Base-by-base conservation (phyloP, 176 grass and related monocot species). In the Triticum turgidum region DNA sequence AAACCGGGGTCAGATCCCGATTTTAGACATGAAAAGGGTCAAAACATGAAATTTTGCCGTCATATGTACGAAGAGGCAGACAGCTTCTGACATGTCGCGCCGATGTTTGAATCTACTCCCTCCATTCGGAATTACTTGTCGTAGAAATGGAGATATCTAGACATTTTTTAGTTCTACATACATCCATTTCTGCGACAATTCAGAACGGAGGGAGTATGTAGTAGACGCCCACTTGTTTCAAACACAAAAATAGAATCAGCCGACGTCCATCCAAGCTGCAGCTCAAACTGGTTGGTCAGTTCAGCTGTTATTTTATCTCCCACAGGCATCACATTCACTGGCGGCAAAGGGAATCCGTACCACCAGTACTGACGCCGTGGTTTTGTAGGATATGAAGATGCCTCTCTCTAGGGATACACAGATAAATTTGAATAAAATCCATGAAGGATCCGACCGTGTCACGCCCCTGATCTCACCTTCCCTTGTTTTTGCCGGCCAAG, bases 371-470 rank as follows among this genome's bases (percentile, higher is more conserved):
- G 2, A 4, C 58, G 27, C 11, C 21, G 72, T 71, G 29, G 35
- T 86, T 84, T 86, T 47, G 3, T 44, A 41, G 7, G 35, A 42
- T 42, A 64, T 30, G 11, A 21, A 18, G 61, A 61, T 35, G 51
- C 66, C 45, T 79, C 85, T 38, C 45, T 79, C 85, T 38, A 9
- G 81, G 85, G 37, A 41, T 7, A 15, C 21, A 37, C 25, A 25
- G 30, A 63, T 0, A 29, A 70, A 76, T 42, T 84, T 4, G 29
- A 63, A 81, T 63, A 38, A 88, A 85, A 84, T 80, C 77, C 77
- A 70, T 62, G 51, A 81, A 88, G 69, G 84, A 84, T 76, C 76
- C 52, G 9, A 66, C 65, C 27, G n/a, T 87, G 73, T 32, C 61
- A 30, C 10, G 25, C 29, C 65, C 11, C 33, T 68, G 29, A 4